Base-by-base conservation (phyloP, 306 rosid genomes). In the Prunus davidiana region DNA sequence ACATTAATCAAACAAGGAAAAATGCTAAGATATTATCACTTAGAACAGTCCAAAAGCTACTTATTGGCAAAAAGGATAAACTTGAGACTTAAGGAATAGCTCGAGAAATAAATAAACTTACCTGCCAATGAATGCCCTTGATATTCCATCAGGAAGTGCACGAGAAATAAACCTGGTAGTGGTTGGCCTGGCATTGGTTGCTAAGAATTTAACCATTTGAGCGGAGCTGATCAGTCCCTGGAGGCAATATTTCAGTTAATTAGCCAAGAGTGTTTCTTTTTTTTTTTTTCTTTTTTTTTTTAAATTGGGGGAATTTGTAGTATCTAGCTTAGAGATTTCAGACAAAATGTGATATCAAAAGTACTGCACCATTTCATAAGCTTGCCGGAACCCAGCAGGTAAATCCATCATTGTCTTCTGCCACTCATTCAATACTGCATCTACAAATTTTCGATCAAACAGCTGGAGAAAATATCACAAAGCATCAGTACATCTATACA, bases 191-290 rank as follows among this genome's bases (percentile, higher is more conserved):
- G 99, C 97, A 82, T 96, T 91, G 76, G 88, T 91, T 78, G 98
- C 88, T 56, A 96, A 87, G 69, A 80, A 86, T 74, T 64, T 92
- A 27, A 96, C 99, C 98, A 96, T 92, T 85, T 96, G 97, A 69
- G 99, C 93, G 9, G 99, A 96, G 90, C 99, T 96, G 69, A 96
- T 96, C 90, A 96, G 81, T 20, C 99, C 99, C 98, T 96, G 86
- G 46, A 85, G 63, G 46, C 66, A 76, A 77, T 46, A 70, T 56
- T 32, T 81, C 27, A 67, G 75, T 90, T 83, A 85, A 89, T 43
- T 8, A n/a, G 77, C 66, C 50, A 64, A 80, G 24, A 61, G 68
- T 71, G 51, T 47, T 61, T 16, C 46, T 5, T 34, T 61, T 60
- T 43, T 28, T 41, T 18, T 22, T 11, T 8, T 41, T 62, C 28